These are phyloP conservation scores for Fragaria ananassa DNA, from an alignment of 306 rosid genomes.

Conservation along the genomic window DNA sequence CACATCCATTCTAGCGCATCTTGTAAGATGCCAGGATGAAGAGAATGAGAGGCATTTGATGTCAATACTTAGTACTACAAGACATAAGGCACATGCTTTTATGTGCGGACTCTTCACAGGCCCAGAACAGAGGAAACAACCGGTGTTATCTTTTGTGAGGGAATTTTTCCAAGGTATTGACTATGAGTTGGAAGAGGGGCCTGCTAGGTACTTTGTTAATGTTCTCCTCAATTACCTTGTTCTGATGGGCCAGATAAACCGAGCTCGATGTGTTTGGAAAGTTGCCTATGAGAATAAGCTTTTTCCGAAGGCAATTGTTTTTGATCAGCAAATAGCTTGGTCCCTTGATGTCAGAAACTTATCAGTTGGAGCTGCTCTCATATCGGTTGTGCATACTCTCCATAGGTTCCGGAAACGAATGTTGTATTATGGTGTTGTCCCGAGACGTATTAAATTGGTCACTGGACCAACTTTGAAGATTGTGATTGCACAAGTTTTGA, in stretches of 20 bases:
- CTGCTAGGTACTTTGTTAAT: slow-evolving; percentile 81
- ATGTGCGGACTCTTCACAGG: slow-evolving; percentile 91
- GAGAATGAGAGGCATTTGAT: slow-evolving; percentile 81
- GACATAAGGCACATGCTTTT: slow-evolving; percentile 77
- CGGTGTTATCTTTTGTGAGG: slow-evolving; percentile 77
- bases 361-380: slow-evolving; percentile 87
- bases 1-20: slow-evolving; percentile 91
- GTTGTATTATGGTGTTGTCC: slow-evolving; percentile 84
- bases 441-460: slow-evolving; percentile 85
- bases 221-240: slow-evolving; percentile 94
- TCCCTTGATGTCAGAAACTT: slow-evolving; percentile 92
- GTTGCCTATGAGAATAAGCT: slow-evolving; percentile 94
- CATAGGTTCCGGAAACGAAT: slow-evolving; percentile 94
- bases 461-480: slow-evolving; percentile 88
- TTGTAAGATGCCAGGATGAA: slow-evolving; percentile 90
- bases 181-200: slow-evolving; percentile 93
- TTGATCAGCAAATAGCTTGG: slow-evolving; percentile 97
- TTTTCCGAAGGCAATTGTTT: slow-evolving; percentile 92
- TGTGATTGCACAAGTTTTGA: slow-evolving; percentile 79
- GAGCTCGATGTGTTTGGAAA: slow-evolving; percentile 93
- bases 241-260: slow-evolving; percentile 93
- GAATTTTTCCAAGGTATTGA: slow-evolving; percentile 86
- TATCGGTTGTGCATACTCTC: slow-evolving; percentile 88
- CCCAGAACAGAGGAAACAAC: slow-evolving; percentile 79
- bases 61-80: slow-evolving; percentile 82